phyloP scores from a whole-genome alignment of 768 basidiomycete genomes.

The Gelatoporia subvermispora region DNA sequence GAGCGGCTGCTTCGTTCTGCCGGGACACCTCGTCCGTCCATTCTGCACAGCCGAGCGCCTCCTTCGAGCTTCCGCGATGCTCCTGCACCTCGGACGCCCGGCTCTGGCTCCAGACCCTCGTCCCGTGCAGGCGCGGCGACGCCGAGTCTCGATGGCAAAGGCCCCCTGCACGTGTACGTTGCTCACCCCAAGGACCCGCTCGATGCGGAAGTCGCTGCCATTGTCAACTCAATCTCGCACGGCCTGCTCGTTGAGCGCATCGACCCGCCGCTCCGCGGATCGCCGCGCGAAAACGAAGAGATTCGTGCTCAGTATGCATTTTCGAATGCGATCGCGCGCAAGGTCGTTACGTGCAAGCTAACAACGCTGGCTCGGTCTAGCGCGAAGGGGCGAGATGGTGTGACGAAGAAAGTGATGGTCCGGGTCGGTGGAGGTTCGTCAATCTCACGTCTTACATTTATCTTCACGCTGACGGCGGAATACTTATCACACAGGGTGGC shows the following conservation, averaged over 20 bases:
- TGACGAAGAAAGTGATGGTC: slow-evolving; percentile 84
- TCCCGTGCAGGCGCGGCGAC: slow-evolving; percentile 66
- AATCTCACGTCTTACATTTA: slow-evolving; percentile 1
- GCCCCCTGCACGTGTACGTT: slow-evolving; percentile 57
- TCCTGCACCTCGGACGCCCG: slow-evolving; percentile 44
- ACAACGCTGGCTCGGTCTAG: slow-evolving; percentile 67
- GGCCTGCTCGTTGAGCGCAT: slow-evolving; percentile 74
- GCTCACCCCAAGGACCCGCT: slow-evolving; percentile 72
- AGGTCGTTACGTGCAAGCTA: slow-evolving; percentile 74
- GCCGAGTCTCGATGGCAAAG: slow-evolving; percentile 42
- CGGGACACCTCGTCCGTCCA: slow-evolving; percentile 41
- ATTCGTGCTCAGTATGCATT: slow-evolving; percentile 82
- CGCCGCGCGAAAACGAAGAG: slow-evolving; percentile 72
- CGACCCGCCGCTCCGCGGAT: slow-evolving; percentile 65
- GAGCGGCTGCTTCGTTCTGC: slow-evolving; percentile 54
- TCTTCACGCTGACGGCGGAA: not conserved
- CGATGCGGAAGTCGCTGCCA: slow-evolving; percentile 68
- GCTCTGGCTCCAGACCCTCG: slow-evolving; percentile 45
- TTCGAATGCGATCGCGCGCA: slow-evolving; percentile 65
- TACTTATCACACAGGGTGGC: slow-evolving; percentile 58
- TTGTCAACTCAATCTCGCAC: slow-evolving; percentile 76
- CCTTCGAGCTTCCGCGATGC: slow-evolving; percentile 76
- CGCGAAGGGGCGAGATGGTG: slow-evolving; percentile 27
- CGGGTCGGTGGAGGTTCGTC: slow-evolving; percentile 79
- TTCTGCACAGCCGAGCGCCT: slow-evolving; percentile 42